Base-by-base conservation (phyloP, 176 grass and related monocot genomes). In the Ensete ventricosum region DNA sequence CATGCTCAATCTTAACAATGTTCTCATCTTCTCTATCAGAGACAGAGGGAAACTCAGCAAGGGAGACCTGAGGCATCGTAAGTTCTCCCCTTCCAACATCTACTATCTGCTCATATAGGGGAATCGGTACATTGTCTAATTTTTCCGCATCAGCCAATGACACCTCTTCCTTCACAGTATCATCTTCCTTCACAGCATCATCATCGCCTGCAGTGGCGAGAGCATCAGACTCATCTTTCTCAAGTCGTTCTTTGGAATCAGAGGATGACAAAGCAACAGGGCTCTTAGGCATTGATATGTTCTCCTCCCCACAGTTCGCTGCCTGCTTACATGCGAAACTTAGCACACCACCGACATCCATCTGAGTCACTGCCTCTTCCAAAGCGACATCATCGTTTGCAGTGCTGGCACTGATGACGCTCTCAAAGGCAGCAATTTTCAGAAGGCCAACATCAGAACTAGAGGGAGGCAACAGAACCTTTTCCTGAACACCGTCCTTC, bases 151-250 rank as follows among this genome's bases (percentile, higher is more conserved):
- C 67, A 10, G 19, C 17, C 10, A 70, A 50, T 51, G 43, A 1
- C 29, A 48, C 91, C 62, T 83, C 96, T 78, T 88, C 84, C 80
- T 95, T 91, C 68, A 20, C 8, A 70, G 17, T 5, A 70, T 50
- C 1, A 29, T 29, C 27, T 29, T 29, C 27, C 27, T 29, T 43
- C 34, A 43, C 34, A 43, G 34, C 72, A 65, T 76, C 64, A 54
- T 69, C 34, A 43, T 27, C 24, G 57, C 52, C 53, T 34, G 75
- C 22, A 9, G 62, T 53, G 63, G 64, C 72, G 62, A 53, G 63
- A 53, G 64, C 53, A 25, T 75, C 77, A 65, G 52, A 50, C 43
- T 69, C 64, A 59, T 78, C 55, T 49, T 71, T 54, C 7, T 69
- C 77, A 48, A 13, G 20, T 13, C 19, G 8, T 7, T 22, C 50